phyloP scores from a whole-genome alignment of 23 red algal genomes.

The Gracilariopsis chorda region DNA sequence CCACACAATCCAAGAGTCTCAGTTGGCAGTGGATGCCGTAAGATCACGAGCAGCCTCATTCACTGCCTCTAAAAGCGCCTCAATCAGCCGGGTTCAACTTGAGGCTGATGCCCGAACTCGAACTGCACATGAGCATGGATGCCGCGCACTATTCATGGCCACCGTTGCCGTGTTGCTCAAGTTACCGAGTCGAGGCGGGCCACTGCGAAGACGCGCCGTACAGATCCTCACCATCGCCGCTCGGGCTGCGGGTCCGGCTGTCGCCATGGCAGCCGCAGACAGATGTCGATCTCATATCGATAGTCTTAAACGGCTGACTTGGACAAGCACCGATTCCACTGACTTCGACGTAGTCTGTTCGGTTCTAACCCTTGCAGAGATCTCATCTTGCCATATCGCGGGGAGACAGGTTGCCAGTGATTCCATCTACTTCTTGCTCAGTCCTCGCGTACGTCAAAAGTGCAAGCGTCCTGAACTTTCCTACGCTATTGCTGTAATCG shows the following conservation, averaged over 20 bases:
- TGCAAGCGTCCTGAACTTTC: constrained; percentile 49
- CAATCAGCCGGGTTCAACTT: constrained; percentile 15
- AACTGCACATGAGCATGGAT: constrained; percentile 33
- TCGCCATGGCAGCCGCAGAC: constrained; percentile 35
- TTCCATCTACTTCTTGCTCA: constrained; percentile 44
- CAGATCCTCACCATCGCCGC: constrained; percentile 27
- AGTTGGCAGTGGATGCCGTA: constrained; percentile 27
- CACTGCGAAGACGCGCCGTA: constrained; percentile 49
- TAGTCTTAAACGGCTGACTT: constrained; percentile 18
- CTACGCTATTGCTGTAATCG: constrained; percentile 44
- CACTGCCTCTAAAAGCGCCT: neutral
- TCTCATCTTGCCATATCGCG: constrained; percentile 40
- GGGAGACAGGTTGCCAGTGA: constrained; percentile 56
- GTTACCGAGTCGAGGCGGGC: constrained; percentile 28
- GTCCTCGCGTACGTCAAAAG: constrained; percentile 28
- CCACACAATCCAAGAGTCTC: constrained; percentile 47
- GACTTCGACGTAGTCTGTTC: constrained; percentile 49
- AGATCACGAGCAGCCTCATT: constrained; percentile 11
- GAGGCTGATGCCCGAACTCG: constrained; percentile 34
- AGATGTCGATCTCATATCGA: constrained; percentile 46
- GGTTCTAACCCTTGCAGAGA: constrained; percentile 50
- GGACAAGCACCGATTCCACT: constrained; percentile 14
- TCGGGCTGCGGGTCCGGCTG: constrained; percentile 43
- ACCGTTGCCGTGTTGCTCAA: constrained; percentile 18
- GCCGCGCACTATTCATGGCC: constrained; percentile 38